Evolutionary conservation across 2,329 filamentous ascomycete genomes (phyloP).

Genomic region (Trichoderma guizhouense): DNA sequence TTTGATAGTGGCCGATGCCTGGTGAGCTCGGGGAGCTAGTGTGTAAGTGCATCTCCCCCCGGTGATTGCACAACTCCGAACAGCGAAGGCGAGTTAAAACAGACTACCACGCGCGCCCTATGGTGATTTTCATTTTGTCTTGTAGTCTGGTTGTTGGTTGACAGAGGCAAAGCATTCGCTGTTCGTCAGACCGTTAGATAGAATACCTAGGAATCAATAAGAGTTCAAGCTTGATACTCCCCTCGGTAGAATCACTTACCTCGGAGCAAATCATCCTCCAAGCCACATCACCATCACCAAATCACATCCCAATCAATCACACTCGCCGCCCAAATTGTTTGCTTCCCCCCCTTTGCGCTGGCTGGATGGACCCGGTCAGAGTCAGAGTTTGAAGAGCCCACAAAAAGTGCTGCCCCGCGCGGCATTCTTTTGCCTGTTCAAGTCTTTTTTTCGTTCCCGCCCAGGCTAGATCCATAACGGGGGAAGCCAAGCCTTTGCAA

Average conservation of each 20-base stretch:
- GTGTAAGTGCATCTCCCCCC: neutral
- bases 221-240: neutral
- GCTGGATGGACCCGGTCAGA: neutral
- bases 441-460: neutral
- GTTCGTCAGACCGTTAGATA: neutral
- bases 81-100: neutral
- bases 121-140: neutral
- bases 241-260: neutral
- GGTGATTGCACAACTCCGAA: neutral
- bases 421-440: neutral
- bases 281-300: neutral
- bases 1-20: neutral
- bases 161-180: neutral
- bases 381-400: neutral
- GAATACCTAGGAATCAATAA: neutral
- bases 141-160: neutral
- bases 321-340: neutral
- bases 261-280: neutral
- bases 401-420: neutral
- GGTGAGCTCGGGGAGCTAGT: neutral
- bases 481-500: neutral
- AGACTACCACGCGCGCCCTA: neutral
- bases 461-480: neutral
- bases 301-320: neutral
- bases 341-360: neutral